Evolutionary conservation across 2,329 filamentous ascomycete genomes (phyloP).

Genomic region (Aspergillus ruber): DNA sequence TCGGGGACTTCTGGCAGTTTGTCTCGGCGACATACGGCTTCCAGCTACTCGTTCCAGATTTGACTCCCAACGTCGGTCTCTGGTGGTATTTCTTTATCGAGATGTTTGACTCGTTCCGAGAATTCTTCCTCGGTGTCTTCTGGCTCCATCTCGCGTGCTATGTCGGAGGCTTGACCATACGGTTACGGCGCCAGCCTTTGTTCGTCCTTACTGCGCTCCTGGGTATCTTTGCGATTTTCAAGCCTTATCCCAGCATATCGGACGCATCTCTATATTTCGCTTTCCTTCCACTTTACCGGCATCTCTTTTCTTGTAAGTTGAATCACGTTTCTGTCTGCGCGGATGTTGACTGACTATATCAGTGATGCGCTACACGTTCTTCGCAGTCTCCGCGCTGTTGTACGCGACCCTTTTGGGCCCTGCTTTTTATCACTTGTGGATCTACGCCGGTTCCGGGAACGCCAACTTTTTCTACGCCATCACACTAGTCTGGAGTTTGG

Average conservation of each 20-base stretch:
- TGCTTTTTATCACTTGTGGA: conserved; percentile 95
- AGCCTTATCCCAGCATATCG: conserved; percentile 89
- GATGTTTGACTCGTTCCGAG: conserved; percentile 97
- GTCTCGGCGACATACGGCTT: conserved; percentile 85
- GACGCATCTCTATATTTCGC: conserved; percentile 83
- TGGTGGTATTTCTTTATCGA: conserved; percentile 99
- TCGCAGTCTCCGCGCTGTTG: conserved; percentile 72
- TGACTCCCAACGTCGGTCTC: conserved; percentile 89
- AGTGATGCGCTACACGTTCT: conserved; percentile 91
- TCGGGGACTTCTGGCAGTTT: conserved; percentile 78
- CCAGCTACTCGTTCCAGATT: conserved; percentile 80
- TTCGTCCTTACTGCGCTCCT: conserved; percentile 78
- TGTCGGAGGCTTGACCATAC: conserved; percentile 75
- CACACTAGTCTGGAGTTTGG: conserved; percentile 95
- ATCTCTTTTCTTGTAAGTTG: conserved; percentile 71
- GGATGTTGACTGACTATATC: conserved; percentile 20
- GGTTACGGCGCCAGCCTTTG: conserved; percentile 76
- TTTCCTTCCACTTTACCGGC: conserved; percentile 77
- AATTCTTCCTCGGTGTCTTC: conserved; percentile 96
- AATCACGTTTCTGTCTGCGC: not conserved
- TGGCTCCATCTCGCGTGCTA: conserved; percentile 93
- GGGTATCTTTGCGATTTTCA: conserved; percentile 90
- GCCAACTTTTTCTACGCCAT: conserved; percentile 99
- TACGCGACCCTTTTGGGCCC: conserved; percentile 87
- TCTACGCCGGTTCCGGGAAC: conserved; percentile 95